Evolutionary conservation across 2,329 filamentous ascomycete species (phyloP).

Genomic region (Alternaria rosae): DNA sequence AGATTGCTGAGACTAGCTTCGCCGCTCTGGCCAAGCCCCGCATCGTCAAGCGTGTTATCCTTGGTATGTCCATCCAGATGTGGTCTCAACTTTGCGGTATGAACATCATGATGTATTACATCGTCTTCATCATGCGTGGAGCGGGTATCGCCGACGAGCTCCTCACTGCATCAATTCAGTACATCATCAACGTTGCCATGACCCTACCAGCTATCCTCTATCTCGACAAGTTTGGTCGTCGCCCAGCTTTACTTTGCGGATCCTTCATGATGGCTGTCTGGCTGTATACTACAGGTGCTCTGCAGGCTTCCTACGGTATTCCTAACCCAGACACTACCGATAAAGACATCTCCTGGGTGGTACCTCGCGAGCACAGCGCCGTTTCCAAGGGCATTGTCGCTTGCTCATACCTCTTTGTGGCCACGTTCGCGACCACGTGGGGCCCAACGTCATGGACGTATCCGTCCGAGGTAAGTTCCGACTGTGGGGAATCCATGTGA

Average conservation of each 20-base stretch:
- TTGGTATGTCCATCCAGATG: conserved; percentile 67
- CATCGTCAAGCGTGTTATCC: conserved; percentile 63
- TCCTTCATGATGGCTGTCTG: conserved; percentile 66
- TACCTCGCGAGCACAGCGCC: conserved; percentile 59
- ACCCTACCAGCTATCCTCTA: conserved; percentile 68
- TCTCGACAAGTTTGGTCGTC: conserved; percentile 66
- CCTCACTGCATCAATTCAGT: conserved; percentile 68
- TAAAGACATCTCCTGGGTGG: conserved; percentile 64
- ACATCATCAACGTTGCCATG: conserved; percentile 68
- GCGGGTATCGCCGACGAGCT: conserved; percentile 65
- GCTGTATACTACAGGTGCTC: conserved; percentile 66
- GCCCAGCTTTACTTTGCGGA: conserved; percentile 63
- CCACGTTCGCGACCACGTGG: conserved; percentile 55
- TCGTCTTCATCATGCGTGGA: conserved; percentile 67
- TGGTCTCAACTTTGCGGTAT: conserved; percentile 68
- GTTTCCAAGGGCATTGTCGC: conserved; percentile 63
- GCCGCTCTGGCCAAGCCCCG: conserved; percentile 58
- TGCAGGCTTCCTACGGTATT: conserved; percentile 66
- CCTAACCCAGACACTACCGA: conserved; percentile 39
- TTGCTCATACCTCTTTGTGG: conserved; percentile 55
- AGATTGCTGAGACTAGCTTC: conserved; percentile 60
- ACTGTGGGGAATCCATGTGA: neutral
- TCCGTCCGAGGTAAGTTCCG: conserved; percentile 34
- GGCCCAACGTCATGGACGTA: conserved; percentile 49
- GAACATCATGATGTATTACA: conserved; percentile 67